Evolutionary conservation across 208 protist genomes (phyloP), one percentile per base, ranked within the genome.

Genomic region (Blastocrithidia nonstop): DNA sequence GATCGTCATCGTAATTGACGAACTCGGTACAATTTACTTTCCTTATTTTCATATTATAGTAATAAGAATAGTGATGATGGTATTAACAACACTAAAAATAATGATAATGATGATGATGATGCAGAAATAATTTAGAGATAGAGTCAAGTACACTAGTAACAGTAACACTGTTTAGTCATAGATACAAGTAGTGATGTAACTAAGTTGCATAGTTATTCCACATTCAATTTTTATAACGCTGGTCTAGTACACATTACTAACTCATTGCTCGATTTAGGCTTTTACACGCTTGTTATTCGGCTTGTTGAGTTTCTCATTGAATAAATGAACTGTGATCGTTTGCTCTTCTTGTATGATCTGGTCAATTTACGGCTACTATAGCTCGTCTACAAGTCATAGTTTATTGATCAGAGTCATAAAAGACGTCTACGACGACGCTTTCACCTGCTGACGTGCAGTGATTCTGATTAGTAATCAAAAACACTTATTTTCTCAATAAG

Each of bases 291-390:
- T 38, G 74, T 70, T 1, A 64, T 82, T 16, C 72, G 75, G 6
- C 62, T 92, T 0, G 64, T 85, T n/a, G 73, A 80, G 23, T 91
- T 91, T 58, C 24, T 85, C 8, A 22, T 91, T 29, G 82, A 91
- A 47, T 76, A 91, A 57, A 80, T 91, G 58, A 25, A 9, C 5
- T 48, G 50, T 19, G 65, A 46, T 7, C 63, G 77, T 2, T 57
- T 91, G n/a, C 26, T 65, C 13, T 62, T 66, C 23, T 36, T 87
- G 17, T 58, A 70, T 5, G 32, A 42, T 15, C 47, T 62, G 28
- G 49, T 84, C 13, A 68, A 84, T 46, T 11, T 25, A 0, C 26
- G 41, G n/a, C 55, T 64, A 49, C 57, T 91, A 19, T 69, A 76
- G n/a, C 49, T 60, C 8, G 17, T 91, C 20, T 22, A 63, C 8